Evolutionary conservation across 768 basidiomycete genomes (phyloP), one percentile per base, ranked within the genome.

Genomic region (Naematelia aurantialba): DNA sequence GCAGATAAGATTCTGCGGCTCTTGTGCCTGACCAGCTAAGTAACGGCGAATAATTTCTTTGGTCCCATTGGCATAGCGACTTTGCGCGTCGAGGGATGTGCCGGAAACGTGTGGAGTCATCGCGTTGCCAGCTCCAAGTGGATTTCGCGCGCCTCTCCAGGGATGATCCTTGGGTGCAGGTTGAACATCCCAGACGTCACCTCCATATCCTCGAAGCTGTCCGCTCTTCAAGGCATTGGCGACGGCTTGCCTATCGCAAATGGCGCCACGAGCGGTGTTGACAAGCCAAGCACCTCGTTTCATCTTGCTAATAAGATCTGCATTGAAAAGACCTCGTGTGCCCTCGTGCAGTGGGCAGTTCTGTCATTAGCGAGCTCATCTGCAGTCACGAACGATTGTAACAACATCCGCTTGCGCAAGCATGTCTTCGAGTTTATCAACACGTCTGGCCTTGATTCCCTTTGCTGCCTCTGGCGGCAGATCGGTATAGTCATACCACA

Each of bases 271-370:
- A 52, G 89, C 89, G 26, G 89, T 91, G 83, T 94, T 94, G 72
- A 94, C 87, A 69, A 93, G 84, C 87, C 88, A 91, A 14, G 90
- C 84, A 50, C 89, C 91, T 76, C 88, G 87, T 83, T 94, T 94
- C 83, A 93, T 87, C 79, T 89, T 87, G 76, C 83, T 83, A 67
- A 93, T 81, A 42, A 90, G 85, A 39, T 91, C 89, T 42, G 83
- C 81, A 80, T 91, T 89, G 72, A 92, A 81, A 48, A 92, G 83
- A 22, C 87, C 87, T 45, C 81, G 81, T 42, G 91, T 91, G 25
- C 85, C 85, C 74, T 91, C 89, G 80, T 92, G 89, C 27, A 93
- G 82, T 34, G 70, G 70, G 55, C 68, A 70, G 58, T 73, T 73
- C 64, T 67, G 30, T 5, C 2, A 29, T 34, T 21, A 48, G 57